Base-by-base conservation (phyloP, 2,329 filamentous ascomycete genomes). In the Ophiocordyceps camponoti-rufipedis region DNA sequence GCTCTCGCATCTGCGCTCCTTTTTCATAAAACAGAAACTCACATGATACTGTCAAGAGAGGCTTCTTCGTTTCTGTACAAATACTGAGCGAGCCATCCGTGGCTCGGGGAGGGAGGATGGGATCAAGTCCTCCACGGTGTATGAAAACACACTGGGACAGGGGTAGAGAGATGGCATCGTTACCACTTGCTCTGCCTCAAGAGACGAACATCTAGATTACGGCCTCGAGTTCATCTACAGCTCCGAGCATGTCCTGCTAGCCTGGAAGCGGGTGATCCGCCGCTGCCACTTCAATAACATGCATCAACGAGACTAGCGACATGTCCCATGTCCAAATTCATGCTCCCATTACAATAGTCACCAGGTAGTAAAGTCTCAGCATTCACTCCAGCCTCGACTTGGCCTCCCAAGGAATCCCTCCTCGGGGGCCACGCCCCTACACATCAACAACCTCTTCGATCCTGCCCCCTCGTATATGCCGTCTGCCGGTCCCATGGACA, bases 21-120 rank as follows among this genome's bases (percentile, higher is more conserved):
- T 98, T 75, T 98, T 98, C 71, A 98, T 98, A 72, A 98, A 98
- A 75, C 89, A 96, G 71, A 98, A 98, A 75, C 79, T 98, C 62
- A 96, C 91, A 48, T 98, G 44, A 47, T 45, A 10, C 16, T 9
- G 35, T 18, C 16, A n/a, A 19, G 11, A 16, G 35, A 16, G 16
- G 3, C 23, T 23, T 23, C 23, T 23, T 5, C 35, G 35, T 18
- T 9, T 14, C 14, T 39, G 16, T 39, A 39, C 35, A 16, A 39
- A 16, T 39, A 39, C 35, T 18, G n/a, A 16, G 35, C n/a, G 16
- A 39, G 18, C 10, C 7, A 39, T 16, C 7, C 11, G 13, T 28
- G 18, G 31, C 29, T 28, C 16, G 12, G 29, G 29, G 29, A 5
- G 29, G 29, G 29, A 31, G 12, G 7, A 31, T 12, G 29, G 29